Conservation (phyloP, 768 basidiomycete genomes). For the Boletus tomentosulus region DNA sequence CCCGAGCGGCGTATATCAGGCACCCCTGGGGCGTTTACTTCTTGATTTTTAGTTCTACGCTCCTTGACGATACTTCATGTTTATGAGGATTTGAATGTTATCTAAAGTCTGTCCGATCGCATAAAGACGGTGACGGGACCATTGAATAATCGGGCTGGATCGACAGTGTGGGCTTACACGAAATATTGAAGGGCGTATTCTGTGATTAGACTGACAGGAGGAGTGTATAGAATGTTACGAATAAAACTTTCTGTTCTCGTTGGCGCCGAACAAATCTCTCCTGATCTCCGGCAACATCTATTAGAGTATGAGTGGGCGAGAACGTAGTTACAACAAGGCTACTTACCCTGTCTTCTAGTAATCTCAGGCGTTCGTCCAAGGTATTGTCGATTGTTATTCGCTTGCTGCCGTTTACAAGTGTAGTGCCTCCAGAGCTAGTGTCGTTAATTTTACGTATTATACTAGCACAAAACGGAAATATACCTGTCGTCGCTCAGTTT, state of each 20-base stretch:
- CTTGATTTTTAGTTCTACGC: conserved; percentile 5
- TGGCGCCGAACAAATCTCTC: conserved; percentile 81
- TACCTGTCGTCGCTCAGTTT: conserved; percentile 66
- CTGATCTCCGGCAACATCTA: conserved; percentile 97
- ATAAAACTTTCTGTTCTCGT: conserved; percentile 91
- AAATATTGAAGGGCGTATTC: neutral
- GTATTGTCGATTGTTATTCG: conserved; percentile 94
- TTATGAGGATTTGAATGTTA: too few relatives aligned
- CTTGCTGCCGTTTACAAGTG: conserved; percentile 62
- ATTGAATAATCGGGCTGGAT: too few relatives aligned
- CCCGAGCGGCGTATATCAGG: conserved; percentile 57
- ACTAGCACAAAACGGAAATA: conserved; percentile 17
- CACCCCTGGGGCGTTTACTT: conserved; percentile 57
- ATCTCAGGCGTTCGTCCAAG: conserved; percentile 81
- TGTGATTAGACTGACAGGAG: neutral
- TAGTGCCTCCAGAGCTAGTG: conserved; percentile 78
- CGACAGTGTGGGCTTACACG: too few relatives aligned
- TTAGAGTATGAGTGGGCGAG: neutral
- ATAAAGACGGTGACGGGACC: too few relatives aligned
- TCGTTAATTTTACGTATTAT: neutral
- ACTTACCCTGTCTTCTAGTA: conserved; percentile 86
- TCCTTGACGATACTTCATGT: neutral
- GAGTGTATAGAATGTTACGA: conserved; percentile 36
- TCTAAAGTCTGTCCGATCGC: neutral
- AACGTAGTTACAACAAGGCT: neutral